These are phyloP conservation scores for Cystobasidium pallidum DNA, from an alignment of 1,284 basidiomycete species.

Conservation along the genomic window DNA sequence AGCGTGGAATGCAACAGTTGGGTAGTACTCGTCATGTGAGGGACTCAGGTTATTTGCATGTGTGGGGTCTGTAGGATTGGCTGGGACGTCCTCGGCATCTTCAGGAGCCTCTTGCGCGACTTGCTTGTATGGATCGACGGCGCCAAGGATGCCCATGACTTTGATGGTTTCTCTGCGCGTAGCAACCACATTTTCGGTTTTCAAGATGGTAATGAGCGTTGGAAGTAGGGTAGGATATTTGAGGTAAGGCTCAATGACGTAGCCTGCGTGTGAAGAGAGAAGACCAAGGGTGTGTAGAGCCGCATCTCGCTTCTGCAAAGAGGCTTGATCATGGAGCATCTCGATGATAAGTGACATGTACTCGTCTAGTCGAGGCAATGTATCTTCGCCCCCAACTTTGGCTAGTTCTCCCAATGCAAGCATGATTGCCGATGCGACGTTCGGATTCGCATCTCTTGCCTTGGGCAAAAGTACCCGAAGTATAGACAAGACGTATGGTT, in stretches of 20 bases:
- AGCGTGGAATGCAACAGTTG: conserved; percentile 90
- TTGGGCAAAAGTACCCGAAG: conserved; percentile 86
- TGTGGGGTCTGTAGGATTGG: conserved; percentile 62
- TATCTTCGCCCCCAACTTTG: conserved; percentile 90
- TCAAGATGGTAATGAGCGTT: conserved; percentile 81
- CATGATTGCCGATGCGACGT: conserved; percentile 89
- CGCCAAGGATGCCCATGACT: conserved; percentile 93
- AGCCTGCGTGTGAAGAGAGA: conserved; percentile 92
- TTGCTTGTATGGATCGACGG: conserved; percentile 95
- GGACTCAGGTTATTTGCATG: conserved; percentile 62
- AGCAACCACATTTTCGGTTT: conserved; percentile 70
- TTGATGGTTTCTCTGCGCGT: conserved; percentile 88
- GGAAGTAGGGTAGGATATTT: conserved; percentile 90
- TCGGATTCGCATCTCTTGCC: conserved; percentile 79
- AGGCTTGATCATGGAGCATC: conserved; percentile 82
- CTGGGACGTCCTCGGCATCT: conserved; percentile 43
- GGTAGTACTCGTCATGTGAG: conserved; percentile 87
- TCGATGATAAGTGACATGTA: conserved; percentile 89
- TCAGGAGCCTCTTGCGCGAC: conserved; percentile 28
- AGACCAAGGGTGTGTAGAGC: conserved; percentile 93
- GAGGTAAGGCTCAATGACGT: conserved; percentile 87
- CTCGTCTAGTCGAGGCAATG: conserved; percentile 76
- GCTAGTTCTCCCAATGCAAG: conserved; percentile 94
- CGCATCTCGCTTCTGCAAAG: conserved; percentile 82
- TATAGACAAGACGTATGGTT: conserved; percentile 96